phyloP scores from a whole-genome alignment of 257 asterid genomes.

The Solanum chiquidenum region DNA sequence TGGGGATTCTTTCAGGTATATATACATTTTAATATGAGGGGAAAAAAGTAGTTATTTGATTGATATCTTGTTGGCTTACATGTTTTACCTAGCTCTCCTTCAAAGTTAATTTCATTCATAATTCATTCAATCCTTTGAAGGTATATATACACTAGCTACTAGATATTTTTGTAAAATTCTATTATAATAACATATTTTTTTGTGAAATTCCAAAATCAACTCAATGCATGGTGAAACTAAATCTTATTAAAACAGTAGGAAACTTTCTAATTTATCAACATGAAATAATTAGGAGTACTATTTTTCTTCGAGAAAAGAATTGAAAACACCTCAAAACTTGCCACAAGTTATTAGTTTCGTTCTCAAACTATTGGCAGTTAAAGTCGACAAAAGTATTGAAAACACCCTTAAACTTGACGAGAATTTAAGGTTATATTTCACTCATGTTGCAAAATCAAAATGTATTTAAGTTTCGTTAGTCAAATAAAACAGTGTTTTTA shows the following conservation, averaged over 20 bases:
- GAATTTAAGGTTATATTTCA: background rate
- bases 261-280: too few species aligned
- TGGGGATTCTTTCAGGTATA: slow-evolving; percentile 1
- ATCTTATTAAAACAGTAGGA: background rate
- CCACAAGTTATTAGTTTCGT: too few species aligned
- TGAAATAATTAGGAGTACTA: too few species aligned
- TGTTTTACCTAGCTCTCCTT: background rate
- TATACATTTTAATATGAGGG: background rate
- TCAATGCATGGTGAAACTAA: background rate
- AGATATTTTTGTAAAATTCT: too few species aligned
- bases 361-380: too few species aligned
- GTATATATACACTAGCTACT: background rate
- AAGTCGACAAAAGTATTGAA: background rate
- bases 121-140: background rate
- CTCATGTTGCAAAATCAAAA: background rate
- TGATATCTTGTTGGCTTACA: background rate
- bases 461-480: too few species aligned
- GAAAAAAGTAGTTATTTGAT: too few species aligned
- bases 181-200: background rate
- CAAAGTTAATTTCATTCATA: background rate
- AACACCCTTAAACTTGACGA: too few species aligned
- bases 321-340: background rate
- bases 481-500: too few species aligned
- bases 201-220: too few species aligned
- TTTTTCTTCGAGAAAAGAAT: too few species aligned